These are phyloP conservation scores for Globisporangium spinosum DNA, from an alignment of 352 stramenopile species.

Conservation along the genomic window DNA sequence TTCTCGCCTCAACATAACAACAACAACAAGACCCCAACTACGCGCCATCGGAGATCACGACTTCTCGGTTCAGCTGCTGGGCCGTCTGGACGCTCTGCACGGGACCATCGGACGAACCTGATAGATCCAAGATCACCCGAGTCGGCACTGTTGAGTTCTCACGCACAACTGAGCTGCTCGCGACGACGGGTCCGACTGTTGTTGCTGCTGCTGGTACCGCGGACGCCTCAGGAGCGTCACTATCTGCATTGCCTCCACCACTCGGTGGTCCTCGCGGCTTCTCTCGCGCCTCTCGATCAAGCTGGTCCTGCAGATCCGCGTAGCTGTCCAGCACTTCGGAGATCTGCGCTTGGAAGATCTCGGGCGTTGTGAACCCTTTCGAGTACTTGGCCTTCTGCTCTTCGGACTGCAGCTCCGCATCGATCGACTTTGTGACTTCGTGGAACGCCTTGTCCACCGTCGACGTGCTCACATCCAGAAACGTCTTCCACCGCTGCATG, in stretches of 20 bases:
- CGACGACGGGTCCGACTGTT: not conserved
- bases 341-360: constrained; percentile 41
- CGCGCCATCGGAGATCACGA: not conserved
- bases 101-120: not conserved
- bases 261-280: not conserved
- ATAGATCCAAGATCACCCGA: not conserved
- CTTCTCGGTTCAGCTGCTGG: not conserved
- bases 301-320: constrained; percentile 31
- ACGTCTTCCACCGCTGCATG: constrained; percentile 54
- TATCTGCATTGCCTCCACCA: not conserved
- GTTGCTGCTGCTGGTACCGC: not conserved
- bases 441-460: constrained; percentile 41
- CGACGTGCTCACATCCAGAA: constrained; percentile 59
- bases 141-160: not conserved
- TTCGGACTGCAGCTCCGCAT: constrained; percentile 40
- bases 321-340: constrained; percentile 35
- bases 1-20: not conserved
- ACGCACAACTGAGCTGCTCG: not conserved
- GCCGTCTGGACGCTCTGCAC: not conserved
- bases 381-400: constrained; percentile 43
- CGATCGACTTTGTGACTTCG: constrained; percentile 47
- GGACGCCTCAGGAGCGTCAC: not conserved
- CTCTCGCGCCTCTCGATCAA: constrained; percentile 26
- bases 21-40: not conserved
- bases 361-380: constrained; percentile 49